Evolutionary conservation across 345 rosid species (phyloP), one percentile per base, ranked within the genome.

Genomic region (Citrus unshiu): DNA sequence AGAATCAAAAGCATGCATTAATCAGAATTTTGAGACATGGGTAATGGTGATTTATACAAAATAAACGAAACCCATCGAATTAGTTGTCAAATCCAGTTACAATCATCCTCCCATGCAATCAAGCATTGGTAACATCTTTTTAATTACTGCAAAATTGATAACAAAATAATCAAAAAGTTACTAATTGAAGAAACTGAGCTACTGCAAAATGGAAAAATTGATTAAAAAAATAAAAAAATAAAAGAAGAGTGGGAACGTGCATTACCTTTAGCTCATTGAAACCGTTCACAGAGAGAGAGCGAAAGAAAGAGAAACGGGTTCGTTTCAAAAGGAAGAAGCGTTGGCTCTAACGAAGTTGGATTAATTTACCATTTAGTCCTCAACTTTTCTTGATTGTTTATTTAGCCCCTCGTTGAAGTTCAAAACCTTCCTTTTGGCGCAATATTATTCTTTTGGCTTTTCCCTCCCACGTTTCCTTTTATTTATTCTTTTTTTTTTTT

Each of bases 181-280:
- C 21, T 6, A 30, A 73, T 6, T 77, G 54, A 77, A 67, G 64
- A 37, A 67, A 32, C 9, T 30, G 34, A 54, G 37, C 43, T 54
- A 5, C 60, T 70, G 19, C 13, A 34, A 43, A 54, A 77, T 8
- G 27, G 9, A 37, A 65, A 7, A 22, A 22, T 46, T 24, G 49
- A 46, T 39, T 40, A 35, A 70, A 39, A 9, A 6, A 37, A 37
- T 1, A 35, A 34, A 0, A 82, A 57, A 27, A 60, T 43, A 14
- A 40, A 54, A 32, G 35, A 32, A n/a, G 12, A 58, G 29, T 4
- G 63, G 51, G 77, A 70, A 46, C 51, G 16, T 14, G 73, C 72
- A 76, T 66, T 76, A 73, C 80, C 65, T 75, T 71, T 59, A 74
- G 67, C 75, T 73, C 78, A 77, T 63, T 54, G 77, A 73, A 69